These are phyloP conservation scores for Polytrichum commune DNA, from an alignment of 225 moss, liverwort and hornwort species.

Conservation along the genomic window DNA sequence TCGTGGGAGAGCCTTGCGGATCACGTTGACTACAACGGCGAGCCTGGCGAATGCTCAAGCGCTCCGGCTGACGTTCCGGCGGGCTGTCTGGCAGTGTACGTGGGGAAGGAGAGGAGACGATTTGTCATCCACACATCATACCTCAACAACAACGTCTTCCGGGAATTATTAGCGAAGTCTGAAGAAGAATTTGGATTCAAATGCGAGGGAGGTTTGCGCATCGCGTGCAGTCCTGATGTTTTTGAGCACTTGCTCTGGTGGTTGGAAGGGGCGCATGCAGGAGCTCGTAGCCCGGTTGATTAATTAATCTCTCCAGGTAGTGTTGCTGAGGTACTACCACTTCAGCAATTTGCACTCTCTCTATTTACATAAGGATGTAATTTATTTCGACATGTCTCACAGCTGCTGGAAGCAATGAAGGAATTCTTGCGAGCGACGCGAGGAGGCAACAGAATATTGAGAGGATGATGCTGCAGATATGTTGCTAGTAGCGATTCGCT, in stretches of 20 bases:
- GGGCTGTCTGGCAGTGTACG: slow-evolving; percentile 46
- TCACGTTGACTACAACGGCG: neutral
- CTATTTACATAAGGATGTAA: too few relatives aligned
- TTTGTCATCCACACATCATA: slow-evolving; percentile 51
- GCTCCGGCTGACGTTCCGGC: slow-evolving; percentile 29
- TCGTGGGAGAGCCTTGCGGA: slow-evolving; percentile 1
- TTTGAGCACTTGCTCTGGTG: slow-evolving; percentile 54
- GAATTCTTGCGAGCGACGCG: too few relatives aligned
- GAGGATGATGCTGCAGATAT: too few relatives aligned
- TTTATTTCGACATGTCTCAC: too few relatives aligned
- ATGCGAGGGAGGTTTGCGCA: slow-evolving; percentile 42
- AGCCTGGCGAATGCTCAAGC: neutral
- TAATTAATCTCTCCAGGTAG: neutral
- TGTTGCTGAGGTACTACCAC: too few relatives aligned
- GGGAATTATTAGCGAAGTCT: slow-evolving; percentile 38
- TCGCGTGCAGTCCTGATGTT: slow-evolving; percentile 47
- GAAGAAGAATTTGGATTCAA: slow-evolving; percentile 48
- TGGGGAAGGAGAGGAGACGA: slow-evolving; percentile 38
- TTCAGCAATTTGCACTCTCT: too few relatives aligned
- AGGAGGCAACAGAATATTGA: too few relatives aligned
- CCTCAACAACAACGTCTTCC: slow-evolving; percentile 45
- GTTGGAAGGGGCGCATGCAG: neutral
- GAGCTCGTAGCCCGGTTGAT: neutral
- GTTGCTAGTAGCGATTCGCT: too few relatives aligned
- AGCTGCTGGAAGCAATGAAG: too few relatives aligned